Conservation (phyloP, 176 grass and related monocot species). For the Panicum miliaceum region DNA sequence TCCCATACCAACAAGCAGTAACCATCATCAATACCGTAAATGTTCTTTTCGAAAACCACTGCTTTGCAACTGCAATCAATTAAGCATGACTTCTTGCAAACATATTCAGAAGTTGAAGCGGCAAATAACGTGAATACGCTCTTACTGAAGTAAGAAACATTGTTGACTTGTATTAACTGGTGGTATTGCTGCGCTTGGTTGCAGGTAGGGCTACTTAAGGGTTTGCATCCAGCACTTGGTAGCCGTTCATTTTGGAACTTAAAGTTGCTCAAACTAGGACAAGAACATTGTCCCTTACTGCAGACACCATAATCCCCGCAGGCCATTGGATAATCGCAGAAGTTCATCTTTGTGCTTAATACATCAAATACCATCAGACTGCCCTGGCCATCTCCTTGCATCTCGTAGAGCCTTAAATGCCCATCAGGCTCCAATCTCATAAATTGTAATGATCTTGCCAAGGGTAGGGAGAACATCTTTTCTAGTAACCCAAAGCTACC, state of each 20-base stretch:
- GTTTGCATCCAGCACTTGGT: conserved; percentile 38
- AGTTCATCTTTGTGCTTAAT: not conserved
- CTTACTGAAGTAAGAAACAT: conserved; percentile 41
- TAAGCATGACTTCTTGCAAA: conserved; percentile 32
- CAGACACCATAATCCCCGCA: conserved; percentile 51
- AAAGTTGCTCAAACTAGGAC: conserved; percentile 31
- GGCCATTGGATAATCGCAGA: conserved; percentile 36
- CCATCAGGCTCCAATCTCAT: conserved; percentile 42
- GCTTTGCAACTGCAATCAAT: conserved; percentile 26
- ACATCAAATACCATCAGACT: not conserved
- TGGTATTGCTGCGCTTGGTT: not conserved
- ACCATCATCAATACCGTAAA: not conserved
- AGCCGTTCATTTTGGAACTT: conserved; percentile 20
- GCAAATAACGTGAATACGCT: conserved; percentile 8
- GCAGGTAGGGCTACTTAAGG: not conserved
- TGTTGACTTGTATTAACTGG: conserved; percentile 21
- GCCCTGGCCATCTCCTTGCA: not conserved
- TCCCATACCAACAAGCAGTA: not conserved
- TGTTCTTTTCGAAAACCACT: conserved; percentile 21
- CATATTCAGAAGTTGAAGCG: not conserved
- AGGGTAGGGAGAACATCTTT: not conserved
- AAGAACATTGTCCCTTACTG: conserved; percentile 22
- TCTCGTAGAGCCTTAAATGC: conserved; percentile 38
- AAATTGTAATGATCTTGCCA: not conserved
- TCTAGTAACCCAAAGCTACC: conserved; percentile 36